Conservation (phyloP, 2,329 filamentous ascomycete genomes). For the Esteya vermicola region DNA sequence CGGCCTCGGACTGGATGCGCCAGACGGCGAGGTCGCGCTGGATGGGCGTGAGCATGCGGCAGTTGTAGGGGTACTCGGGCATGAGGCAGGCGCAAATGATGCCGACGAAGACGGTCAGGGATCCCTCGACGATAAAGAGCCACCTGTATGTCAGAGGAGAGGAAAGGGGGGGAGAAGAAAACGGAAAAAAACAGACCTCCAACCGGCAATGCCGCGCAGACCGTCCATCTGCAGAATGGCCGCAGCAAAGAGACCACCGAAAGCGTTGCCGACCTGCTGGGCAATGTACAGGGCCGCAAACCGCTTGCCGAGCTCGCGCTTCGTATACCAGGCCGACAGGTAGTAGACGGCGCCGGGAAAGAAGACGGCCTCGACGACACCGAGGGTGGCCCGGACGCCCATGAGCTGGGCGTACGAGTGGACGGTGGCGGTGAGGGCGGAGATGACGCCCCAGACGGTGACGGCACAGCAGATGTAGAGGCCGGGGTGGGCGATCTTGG, state of each 20-base stretch:
- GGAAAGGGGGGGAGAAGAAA: background rate
- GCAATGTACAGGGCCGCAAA: constrained; percentile 21
- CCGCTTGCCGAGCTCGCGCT: constrained; percentile 21
- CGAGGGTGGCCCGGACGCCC: constrained; percentile 21
- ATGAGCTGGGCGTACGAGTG: constrained; percentile 19
- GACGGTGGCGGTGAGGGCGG: constrained; percentile 20
- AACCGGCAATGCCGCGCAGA: constrained; percentile 29
- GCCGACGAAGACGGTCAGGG: constrained; percentile 25
- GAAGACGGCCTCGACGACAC: constrained; percentile 20
- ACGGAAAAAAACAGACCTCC: constrained; percentile 36
- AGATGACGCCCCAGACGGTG: constrained; percentile 17
- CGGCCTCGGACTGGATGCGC: constrained; percentile 19
- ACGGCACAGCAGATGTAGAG: constrained; percentile 16
- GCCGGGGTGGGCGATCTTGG: constrained; percentile 6
- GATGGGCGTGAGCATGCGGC: constrained; percentile 15
- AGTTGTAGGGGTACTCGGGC: constrained; percentile 25
- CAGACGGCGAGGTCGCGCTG: constrained; percentile 19
- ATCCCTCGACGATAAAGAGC: constrained; percentile 32
- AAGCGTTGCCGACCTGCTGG: constrained; percentile 15
- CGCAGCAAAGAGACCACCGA: constrained; percentile 34
- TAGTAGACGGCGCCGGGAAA: constrained; percentile 26
- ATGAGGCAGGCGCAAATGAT: constrained; percentile 20
- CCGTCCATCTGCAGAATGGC: constrained; percentile 31
- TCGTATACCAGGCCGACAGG: constrained; percentile 25
- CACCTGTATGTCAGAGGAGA: constrained; percentile 9